Percentiles rank a stretch among this genome's conserved stretches.
Evolutionary conservation across 1,284 basidiomycete species (phyloP).

Genomic region (Somion occarium): DNA sequence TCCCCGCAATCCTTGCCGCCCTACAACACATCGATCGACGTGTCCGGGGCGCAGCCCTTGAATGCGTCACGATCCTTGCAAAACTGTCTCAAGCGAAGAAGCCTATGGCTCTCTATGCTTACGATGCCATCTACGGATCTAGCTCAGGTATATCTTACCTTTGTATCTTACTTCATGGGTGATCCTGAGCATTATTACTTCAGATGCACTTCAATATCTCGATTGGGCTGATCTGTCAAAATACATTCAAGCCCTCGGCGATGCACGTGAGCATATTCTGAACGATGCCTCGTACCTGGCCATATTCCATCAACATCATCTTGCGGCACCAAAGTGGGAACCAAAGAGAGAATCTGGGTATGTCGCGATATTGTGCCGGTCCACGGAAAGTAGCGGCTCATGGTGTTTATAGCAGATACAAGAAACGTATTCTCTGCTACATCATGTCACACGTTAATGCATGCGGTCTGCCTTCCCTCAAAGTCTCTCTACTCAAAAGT

Average conservation of each 20-base stretch:
- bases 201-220: slow-evolving; percentile 74
- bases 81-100: slow-evolving; percentile 38
- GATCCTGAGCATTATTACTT: slow-evolving; percentile 10
- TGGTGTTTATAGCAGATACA: slow-evolving; percentile 47
- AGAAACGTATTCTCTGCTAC: slow-evolving; percentile 73
- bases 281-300: slow-evolving; percentile 67
- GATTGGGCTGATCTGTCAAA: slow-evolving; percentile 66
- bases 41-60: slow-evolving; percentile 61
- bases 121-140: slow-evolving; percentile 79
- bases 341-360: slow-evolving; percentile 65
- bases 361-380: too few relatives aligned
- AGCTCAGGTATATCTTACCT: slow-evolving; percentile 45
- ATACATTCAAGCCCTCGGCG: slow-evolving; percentile 60
- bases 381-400: neutral
- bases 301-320: slow-evolving; percentile 58
- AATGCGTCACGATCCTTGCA: slow-evolving; percentile 51
- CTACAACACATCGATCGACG: slow-evolving; percentile 49
- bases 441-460: slow-evolving; percentile 79
- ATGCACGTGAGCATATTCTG: slow-evolving; percentile 56
- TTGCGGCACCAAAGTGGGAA: slow-evolving; percentile 44
- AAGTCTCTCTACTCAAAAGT: slow-evolving; percentile 55
- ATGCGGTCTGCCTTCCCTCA: slow-evolving; percentile 47
- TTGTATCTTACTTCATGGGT: neutral
- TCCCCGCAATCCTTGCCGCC: slow-evolving; percentile 74
- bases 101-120: slow-evolving; percentile 67